Evolutionary conservation across 2,329 filamentous ascomycete species (phyloP).

Genomic region (Parastagonospora avenae): DNA sequence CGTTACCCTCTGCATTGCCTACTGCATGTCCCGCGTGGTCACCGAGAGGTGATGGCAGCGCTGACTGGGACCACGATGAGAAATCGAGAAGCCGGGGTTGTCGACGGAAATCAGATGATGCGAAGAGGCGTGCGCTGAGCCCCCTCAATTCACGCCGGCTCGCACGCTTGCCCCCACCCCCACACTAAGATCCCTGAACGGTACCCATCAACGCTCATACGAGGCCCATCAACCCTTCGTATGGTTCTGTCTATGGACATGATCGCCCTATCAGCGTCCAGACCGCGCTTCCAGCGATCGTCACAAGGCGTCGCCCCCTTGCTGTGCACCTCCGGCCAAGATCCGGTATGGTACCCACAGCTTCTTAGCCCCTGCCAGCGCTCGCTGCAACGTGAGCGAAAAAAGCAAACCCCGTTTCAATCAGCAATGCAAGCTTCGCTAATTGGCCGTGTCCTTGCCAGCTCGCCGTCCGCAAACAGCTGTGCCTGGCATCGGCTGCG

Average conservation of each 20-base stretch:
- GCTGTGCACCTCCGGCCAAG: slow-evolving; percentile 39
- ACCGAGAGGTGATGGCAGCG: slow-evolving; percentile 11
- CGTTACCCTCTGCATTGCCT: slow-evolving; percentile 29
- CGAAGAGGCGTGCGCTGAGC: slow-evolving; percentile 24
- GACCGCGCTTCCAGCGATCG: slow-evolving; percentile 39
- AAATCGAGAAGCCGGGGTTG: slow-evolving; percentile 21
- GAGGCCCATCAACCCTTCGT: slow-evolving; percentile 39
- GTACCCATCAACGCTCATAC: slow-evolving; percentile 38
- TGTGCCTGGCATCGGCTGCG: slow-evolving; percentile 44
- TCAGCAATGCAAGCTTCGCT: slow-evolving; percentile 26
- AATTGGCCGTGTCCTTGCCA: slow-evolving; percentile 31
- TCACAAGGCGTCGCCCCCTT: slow-evolving; percentile 41
- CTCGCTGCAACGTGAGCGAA: slow-evolving; percentile 28
- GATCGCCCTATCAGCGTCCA: slow-evolving; percentile 37
- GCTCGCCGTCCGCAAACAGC: slow-evolving; percentile 32
- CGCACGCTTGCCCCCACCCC: slow-evolving; percentile 41
- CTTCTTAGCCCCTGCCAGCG: slow-evolving; percentile 26
- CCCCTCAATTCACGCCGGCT: slow-evolving; percentile 20
- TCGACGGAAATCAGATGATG: slow-evolving; percentile 45
- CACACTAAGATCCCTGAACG: slow-evolving; percentile 43
- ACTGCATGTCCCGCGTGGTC: slow-evolving; percentile 20
- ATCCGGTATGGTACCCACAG: slow-evolving; percentile 34
- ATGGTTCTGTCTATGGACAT: slow-evolving; percentile 38
- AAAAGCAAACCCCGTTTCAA: slow-evolving; percentile 40
- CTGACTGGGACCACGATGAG: slow-evolving; percentile 40